Percentiles rank a stretch among this genome's conserved stretches.
These are phyloP conservation scores for Orbilia quercus DNA, from an alignment of 2,329 filamentous ascomycete genomes.

Conservation along the genomic window DNA sequence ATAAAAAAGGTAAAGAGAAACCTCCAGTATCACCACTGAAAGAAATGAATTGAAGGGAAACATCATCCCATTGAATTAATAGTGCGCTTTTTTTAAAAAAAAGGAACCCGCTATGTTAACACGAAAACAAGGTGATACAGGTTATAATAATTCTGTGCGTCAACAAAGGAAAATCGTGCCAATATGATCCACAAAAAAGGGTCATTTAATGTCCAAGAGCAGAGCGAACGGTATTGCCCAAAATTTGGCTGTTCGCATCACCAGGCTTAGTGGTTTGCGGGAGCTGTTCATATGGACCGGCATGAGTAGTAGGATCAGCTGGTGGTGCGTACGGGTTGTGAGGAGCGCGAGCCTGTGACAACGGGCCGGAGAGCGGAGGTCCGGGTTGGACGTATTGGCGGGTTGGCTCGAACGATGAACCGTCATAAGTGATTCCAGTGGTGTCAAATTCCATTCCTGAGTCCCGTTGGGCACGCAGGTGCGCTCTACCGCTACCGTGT, in stretches of 20 bases:
- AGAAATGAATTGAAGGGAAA: slow-evolving; percentile 14
- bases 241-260: slow-evolving; percentile 9
- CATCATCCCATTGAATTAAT: slow-evolving; percentile 7
- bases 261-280: slow-evolving; percentile 34
- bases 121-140: slow-evolving; percentile 3
- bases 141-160: slow-evolving; percentile 3
- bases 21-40: background rate
- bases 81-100: background rate
- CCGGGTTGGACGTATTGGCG: no score
- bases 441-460: slow-evolving; percentile 49
- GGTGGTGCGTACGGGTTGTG: background rate
- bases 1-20: background rate
- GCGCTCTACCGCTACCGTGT: slow-evolving; percentile 64
- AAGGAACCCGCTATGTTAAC: slow-evolving; percentile 7
- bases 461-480: slow-evolving; percentile 46
- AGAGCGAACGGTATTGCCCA: slow-evolving; percentile 25
- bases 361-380: no score
- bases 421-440: slow-evolving; percentile 31
- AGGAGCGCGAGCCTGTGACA: background rate
- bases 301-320: slow-evolving; percentile 8
- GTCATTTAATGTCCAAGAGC: slow-evolving; percentile 35
- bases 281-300: slow-evolving; percentile 35
- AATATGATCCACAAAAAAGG: background rate
- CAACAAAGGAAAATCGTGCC: slow-evolving; percentile 30
- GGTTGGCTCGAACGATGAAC: slow-evolving; percentile 17